Evolutionary conservation across 345 rosid species (phyloP).

Genomic region (Lepidium sativum): DNA sequence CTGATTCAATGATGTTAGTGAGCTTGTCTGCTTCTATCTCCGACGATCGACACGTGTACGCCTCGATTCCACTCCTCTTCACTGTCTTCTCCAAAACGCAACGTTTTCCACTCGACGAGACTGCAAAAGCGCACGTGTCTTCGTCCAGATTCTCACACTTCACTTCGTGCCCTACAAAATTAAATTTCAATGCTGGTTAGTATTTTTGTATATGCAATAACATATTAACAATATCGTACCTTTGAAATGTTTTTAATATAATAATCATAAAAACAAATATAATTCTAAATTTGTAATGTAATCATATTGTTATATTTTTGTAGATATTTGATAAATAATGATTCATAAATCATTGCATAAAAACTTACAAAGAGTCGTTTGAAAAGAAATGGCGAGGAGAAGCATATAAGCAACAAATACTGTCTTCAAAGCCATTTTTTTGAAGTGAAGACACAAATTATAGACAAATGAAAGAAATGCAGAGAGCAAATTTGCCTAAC

Average conservation of each 20-base stretch:
- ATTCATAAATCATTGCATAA: not conserved
- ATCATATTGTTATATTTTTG: not conserved
- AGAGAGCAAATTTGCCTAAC: not conserved
- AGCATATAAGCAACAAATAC: not conserved
- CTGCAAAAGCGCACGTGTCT: constrained; percentile 58
- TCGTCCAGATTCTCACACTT: constrained; percentile 54
- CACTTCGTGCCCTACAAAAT: constrained; percentile 31
- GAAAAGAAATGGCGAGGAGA: constrained; percentile 11
- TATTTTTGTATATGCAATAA: not conserved
- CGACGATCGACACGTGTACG: constrained; percentile 55
- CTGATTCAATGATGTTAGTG: constrained; percentile 56
- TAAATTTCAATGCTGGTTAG: not conserved
- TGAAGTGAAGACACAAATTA: not conserved
- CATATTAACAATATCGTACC: not conserved
- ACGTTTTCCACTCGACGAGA: constrained; percentile 67
- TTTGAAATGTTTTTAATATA: not conserved
- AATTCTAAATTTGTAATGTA: no score
- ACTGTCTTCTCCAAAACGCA: constrained; percentile 66
- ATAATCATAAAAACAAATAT: not conserved
- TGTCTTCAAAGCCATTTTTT: constrained; percentile 15
- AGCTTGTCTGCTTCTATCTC: constrained; percentile 58
- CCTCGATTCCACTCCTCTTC: constrained; percentile 49
- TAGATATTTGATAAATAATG: not conserved
- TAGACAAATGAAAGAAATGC: not conserved
- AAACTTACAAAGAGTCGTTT: constrained; percentile 13